Evolutionary conservation across 495 filamentous ascomycete species (phyloP).

Genomic region (Penicillium bovifimosum): DNA sequence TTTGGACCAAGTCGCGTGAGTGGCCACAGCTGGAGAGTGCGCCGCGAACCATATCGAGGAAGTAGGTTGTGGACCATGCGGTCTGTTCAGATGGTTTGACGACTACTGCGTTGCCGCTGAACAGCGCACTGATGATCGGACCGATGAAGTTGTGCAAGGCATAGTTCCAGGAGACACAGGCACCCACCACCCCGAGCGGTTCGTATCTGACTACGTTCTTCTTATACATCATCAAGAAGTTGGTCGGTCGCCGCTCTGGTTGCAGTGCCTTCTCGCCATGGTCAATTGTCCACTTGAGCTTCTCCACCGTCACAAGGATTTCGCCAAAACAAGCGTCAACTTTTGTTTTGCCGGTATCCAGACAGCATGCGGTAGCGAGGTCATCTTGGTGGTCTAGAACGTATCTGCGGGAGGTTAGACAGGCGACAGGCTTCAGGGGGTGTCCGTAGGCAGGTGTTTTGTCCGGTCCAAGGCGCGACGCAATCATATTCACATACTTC

Average conservation of each 20-base stretch:
- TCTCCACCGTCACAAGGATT: slow-evolving; percentile 88
- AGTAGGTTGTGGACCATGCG: slow-evolving; percentile 82
- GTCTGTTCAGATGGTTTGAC: slow-evolving; percentile 92
- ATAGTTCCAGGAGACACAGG: slow-evolving; percentile 95
- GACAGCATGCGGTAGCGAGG: slow-evolving; percentile 78
- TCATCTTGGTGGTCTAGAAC: slow-evolving; percentile 85
- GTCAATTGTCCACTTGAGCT: slow-evolving; percentile 87
- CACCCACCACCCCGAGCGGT: slow-evolving; percentile 86
- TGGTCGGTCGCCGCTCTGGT: slow-evolving; percentile 68
- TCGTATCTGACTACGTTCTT: slow-evolving; percentile 87
- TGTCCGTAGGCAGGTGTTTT: background rate
- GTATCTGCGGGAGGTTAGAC: slow-evolving; percentile 40
- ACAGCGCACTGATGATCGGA: slow-evolving; percentile 84
- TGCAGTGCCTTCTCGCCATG: slow-evolving; percentile 81
- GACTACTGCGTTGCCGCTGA: slow-evolving; percentile 87
- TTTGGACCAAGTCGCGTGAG: slow-evolving; percentile 76
- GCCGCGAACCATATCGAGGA: slow-evolving; percentile 66
- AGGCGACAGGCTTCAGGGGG: background rate
- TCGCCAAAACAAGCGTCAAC: slow-evolving; percentile 91
- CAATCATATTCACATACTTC: slow-evolving; percentile 44
- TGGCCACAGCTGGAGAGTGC: slow-evolving; percentile 82
- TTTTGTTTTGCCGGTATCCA: slow-evolving; percentile 96
- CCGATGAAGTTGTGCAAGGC: slow-evolving; percentile 93
- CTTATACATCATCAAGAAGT: slow-evolving; percentile 94
- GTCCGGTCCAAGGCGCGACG: background rate